Evolutionary conservation across 1,284 basidiomycete species (phyloP).

Genomic region (Sporisorium iseilematis-ciliati): DNA sequence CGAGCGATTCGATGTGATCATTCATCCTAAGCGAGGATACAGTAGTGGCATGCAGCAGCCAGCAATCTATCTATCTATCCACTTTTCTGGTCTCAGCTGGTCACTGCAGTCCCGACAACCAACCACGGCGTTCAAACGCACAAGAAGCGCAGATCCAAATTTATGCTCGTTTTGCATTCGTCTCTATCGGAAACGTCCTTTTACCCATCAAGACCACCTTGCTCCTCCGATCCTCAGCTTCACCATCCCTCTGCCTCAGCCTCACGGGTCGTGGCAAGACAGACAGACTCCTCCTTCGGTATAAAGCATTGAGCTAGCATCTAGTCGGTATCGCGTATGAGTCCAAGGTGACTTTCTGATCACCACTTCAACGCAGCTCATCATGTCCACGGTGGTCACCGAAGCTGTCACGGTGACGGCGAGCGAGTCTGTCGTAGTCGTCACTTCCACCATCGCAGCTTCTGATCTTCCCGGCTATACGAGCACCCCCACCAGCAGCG

Average conservation of each 20-base stretch:
- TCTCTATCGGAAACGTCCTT: no score
- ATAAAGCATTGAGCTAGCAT: not conserved
- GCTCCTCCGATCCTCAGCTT: not conserved
- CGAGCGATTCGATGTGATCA: no score
- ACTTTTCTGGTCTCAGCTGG: no score
- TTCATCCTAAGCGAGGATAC: no score
- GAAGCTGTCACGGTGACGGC: constrained; percentile 29
- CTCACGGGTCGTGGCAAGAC: no score
- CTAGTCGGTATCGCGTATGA: not conserved
- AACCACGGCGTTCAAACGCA: constrained; percentile 6
- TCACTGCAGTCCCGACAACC: no score
- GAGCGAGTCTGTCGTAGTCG: constrained; percentile 31
- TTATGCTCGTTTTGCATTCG: not conserved
- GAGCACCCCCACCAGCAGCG: not conserved
- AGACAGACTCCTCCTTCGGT: no score
- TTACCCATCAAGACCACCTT: no score
- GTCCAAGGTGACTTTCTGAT: not conserved
- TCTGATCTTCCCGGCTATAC: constrained; percentile 20
- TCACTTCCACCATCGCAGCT: constrained; percentile 36
- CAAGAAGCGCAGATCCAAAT: not conserved
- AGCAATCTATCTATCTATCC: no score
- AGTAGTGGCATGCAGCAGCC: no score
- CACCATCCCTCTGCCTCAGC: not conserved
- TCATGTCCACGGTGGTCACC: constrained; percentile 29
- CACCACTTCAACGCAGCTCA: not conserved